Conservation (phyloP, 2,329 filamentous ascomycete genomes). For the Fusarium brachygibbosum region DNA sequence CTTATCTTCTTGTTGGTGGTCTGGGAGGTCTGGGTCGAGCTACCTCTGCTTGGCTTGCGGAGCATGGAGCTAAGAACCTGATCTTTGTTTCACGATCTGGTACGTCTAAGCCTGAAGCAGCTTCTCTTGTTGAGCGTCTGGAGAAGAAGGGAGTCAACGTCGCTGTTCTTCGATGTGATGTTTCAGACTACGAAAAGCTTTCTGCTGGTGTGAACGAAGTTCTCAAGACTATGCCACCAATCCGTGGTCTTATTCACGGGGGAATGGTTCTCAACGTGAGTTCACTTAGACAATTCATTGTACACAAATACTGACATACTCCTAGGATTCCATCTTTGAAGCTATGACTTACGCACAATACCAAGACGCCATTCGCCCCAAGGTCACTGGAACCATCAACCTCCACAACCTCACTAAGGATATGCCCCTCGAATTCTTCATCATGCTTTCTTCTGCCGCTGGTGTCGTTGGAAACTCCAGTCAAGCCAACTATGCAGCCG, state of each 20-base stretch:
- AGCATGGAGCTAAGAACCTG: not conserved
- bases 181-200: not conserved
- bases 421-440: slow-evolving; percentile 12
- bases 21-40: not conserved
- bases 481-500: slow-evolving; percentile 9
- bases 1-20: slow-evolving; percentile 5
- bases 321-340: slow-evolving; percentile 10
- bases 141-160: not conserved
- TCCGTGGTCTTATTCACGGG: slow-evolving; percentile 1
- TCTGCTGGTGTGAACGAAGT: not conserved
- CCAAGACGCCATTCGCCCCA: slow-evolving; percentile 7
- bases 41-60: not conserved
- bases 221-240: slow-evolving; percentile 1
- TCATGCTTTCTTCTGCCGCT: slow-evolving; percentile 7
- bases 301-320: too few relatives aligned
- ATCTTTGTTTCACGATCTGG: not conserved
- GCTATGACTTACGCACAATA: slow-evolving; percentile 1
- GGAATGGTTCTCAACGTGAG: slow-evolving; percentile 9
- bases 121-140: not conserved
- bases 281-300: fast-evolving
- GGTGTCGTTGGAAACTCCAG: slow-evolving; percentile 6
- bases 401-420: slow-evolving; percentile 1
- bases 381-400: slow-evolving; percentile 7
- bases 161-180: not conserved
- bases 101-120: not conserved